phyloP scores from a whole-genome alignment of 495 filamentous ascomycete genomes.

The Podospora pseudocomata region DNA sequence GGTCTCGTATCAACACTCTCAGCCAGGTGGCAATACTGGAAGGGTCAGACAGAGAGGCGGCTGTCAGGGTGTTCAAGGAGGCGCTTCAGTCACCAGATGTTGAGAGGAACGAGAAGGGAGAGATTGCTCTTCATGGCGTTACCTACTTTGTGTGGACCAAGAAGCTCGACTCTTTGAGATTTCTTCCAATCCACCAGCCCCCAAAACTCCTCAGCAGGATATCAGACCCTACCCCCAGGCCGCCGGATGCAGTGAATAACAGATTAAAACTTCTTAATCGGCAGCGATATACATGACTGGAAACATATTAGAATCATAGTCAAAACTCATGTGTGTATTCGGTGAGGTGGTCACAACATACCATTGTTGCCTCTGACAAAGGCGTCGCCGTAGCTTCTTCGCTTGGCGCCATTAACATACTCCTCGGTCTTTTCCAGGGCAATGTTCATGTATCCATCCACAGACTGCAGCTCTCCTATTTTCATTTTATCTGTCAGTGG shows the following conservation, averaged over 20 bases:
- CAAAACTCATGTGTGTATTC: neutral
- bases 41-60: slow-evolving; percentile 47
- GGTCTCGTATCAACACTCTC: slow-evolving; percentile 54
- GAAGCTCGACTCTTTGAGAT: neutral
- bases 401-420: slow-evolving; percentile 76
- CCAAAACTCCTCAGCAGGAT: neutral
- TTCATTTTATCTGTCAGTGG: slow-evolving; percentile 9
- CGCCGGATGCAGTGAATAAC: neutral
- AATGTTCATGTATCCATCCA: slow-evolving; percentile 99
- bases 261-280: slow-evolving; percentile 40
- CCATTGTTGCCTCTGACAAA: slow-evolving; percentile 97
- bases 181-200: neutral
- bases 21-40: slow-evolving; percentile 57
- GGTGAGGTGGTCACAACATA: slow-evolving; percentile 32
- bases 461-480: slow-evolving; percentile 85
- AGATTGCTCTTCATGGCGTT: slow-evolving; percentile 53
- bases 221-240: neutral
- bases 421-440: slow-evolving; percentile 93
- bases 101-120: slow-evolving; percentile 49
- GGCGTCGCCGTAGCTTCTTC: slow-evolving; percentile 84
- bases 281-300: slow-evolving; percentile 76
- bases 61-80: slow-evolving; percentile 40
- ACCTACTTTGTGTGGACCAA: slow-evolving; percentile 54
- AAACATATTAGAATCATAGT: neutral
- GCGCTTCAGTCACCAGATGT: slow-evolving; percentile 41